Base-by-base conservation (phyloP, 306 rosid genomes). In the Acacia acuminata region DNA sequence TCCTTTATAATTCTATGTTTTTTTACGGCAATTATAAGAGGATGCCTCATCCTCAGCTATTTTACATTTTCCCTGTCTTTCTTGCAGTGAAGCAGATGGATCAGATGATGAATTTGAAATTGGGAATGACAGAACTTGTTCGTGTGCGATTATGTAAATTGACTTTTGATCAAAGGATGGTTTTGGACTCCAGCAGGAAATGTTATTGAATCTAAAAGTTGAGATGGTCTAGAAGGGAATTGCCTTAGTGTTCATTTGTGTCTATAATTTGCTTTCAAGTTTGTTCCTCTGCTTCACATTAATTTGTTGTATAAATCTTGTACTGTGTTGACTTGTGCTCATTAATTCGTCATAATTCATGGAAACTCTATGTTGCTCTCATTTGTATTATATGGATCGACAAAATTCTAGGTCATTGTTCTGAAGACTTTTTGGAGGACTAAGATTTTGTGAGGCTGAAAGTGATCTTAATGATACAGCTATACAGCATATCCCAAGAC, bases 121-220 rank as follows among this genome's bases (percentile, higher is more conserved):
- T 51, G 93, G 98, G 86, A 91, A 85, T 79, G 93, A 87, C 87
- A 90, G 94, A 90, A 81, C 88, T 50, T 94, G 98, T 85, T 78
- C 91, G 0, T 94, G 98, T 82, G 71, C 91, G 67, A 87, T 94
- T 73, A 92, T 94, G 98, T 94, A 92, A 91, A 86, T 83, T 55
- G 85, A 83, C 79, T 53, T 60, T 83, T 79, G 85, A 66, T 79
- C 72, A 44, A 27, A 64, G 43, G n/a, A 64, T 73, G 79, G 38
- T 65, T 79, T 47, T 47, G 53, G 53, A 47, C 19, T 13, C 53
- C 85, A 76, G 81, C 42, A 81, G 80, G 72, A 75, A 79, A 72
- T 42, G 87, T 64, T 84, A 82, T 82, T 82, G 81, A 80, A 78
- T 84, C 74, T 68, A 20, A 47, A 5, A 38, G 42, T 63, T 69